Percentiles rank a stretch among this genome's conserved stretches.
These are phyloP conservation scores for Populus ilicifolia DNA, from an alignment of 345 rosid genomes.

Conservation along the genomic window DNA sequence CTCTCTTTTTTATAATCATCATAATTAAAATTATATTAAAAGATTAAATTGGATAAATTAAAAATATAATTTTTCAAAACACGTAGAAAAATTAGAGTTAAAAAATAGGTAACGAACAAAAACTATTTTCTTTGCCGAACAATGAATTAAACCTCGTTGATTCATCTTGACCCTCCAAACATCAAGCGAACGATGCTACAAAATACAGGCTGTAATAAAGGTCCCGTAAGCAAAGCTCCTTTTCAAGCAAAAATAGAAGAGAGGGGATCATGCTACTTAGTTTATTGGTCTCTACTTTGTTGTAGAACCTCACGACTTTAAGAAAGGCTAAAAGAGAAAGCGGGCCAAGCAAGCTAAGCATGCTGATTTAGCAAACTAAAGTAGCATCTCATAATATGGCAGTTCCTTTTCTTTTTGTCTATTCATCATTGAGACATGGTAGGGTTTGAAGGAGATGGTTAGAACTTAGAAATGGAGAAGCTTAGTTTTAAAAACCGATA, in stretches of 20 bases:
- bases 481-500: neutral
- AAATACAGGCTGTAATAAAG: neutral
- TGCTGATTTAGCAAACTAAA: neutral
- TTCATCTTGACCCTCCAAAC: neutral
- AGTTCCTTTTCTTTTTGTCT: neutral
- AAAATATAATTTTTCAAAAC: too few species aligned
- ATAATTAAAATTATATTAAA: too few species aligned
- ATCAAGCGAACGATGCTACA: neutral
- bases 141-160: neutral
- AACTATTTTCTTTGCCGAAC: neutral
- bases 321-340: slow-evolving; percentile 4
- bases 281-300: neutral
- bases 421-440: slow-evolving; percentile 17
- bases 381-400: neutral
- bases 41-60: too few species aligned
- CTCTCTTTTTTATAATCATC: too few species aligned
- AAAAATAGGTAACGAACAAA: too few species aligned
- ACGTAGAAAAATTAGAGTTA: too few species aligned
- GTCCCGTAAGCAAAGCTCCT: neutral
- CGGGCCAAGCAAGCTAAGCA: slow-evolving; percentile 10
- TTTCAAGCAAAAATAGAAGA: neutral
- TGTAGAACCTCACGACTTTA: neutral
- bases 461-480: neutral
- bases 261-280: neutral
- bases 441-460: slow-evolving; percentile 5